Evolutionary conservation across 2,329 filamentous ascomycete genomes (phyloP).

Genomic region (Coniochaeta sp.): DNA sequence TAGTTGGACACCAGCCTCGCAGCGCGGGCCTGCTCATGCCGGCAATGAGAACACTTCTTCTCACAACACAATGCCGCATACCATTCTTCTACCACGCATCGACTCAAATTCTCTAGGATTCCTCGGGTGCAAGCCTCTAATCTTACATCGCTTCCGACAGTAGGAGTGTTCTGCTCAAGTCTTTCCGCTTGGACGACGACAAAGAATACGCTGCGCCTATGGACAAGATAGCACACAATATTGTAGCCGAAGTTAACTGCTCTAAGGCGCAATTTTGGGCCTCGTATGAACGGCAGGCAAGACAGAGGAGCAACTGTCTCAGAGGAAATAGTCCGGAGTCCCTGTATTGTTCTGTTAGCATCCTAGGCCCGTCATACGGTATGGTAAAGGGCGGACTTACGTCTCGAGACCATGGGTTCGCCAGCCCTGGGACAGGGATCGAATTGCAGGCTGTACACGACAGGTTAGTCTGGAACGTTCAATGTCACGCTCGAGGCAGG

Average conservation of each 20-base stretch:
- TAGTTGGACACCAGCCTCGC: not conserved
- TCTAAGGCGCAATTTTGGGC: not conserved
- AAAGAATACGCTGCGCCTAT: not conserved
- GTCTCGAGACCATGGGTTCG: constrained; percentile 97
- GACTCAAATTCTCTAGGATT: not conserved
- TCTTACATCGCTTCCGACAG: not conserved
- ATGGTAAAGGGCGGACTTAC: constrained; percentile 33
- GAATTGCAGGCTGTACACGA: constrained; percentile 82
- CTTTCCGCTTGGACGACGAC: not conserved
- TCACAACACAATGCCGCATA: not conserved
- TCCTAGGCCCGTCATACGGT: not conserved
- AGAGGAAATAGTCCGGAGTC: constrained; percentile 99
- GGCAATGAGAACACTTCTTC: not conserved
- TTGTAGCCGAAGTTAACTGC: not conserved
- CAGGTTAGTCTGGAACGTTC: constrained; percentile 5
- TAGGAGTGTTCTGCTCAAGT: not conserved
- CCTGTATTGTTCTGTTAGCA: constrained; percentile 30
- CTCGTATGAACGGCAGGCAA: not conserved
- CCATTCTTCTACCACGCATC: not conserved
- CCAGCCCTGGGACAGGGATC: constrained; percentile 95
- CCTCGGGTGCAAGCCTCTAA: not conserved
- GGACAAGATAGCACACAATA: not conserved
- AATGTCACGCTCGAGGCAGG: not conserved
- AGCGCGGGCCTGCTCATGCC: not conserved
- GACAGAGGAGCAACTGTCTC: constrained; percentile 24